A percentile compares a stretch with the other conserved stretches of the same genome.
Evolutionary conservation across 2,329 filamentous ascomycete species (phyloP).

Genomic region (Ophiosphaerella herpotricha): DNA sequence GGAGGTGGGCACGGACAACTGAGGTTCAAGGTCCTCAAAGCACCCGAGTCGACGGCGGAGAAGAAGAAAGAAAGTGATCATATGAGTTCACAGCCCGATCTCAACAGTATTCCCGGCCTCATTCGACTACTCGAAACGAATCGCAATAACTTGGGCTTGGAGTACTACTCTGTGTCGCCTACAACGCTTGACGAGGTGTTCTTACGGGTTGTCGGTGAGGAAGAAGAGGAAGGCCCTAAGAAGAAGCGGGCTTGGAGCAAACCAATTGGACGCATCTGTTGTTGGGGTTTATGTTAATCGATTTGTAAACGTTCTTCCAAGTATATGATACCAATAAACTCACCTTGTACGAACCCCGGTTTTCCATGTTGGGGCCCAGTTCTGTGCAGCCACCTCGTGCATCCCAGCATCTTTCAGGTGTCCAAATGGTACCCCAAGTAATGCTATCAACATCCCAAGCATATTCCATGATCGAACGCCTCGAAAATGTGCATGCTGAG

Average conservation of each 20-base stretch:
- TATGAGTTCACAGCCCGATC: slow-evolving; percentile 11
- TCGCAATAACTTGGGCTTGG: slow-evolving; percentile 70
- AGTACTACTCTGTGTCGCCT: slow-evolving; percentile 85
- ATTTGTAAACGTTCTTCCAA: not conserved
- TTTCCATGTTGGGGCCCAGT: too few relatives aligned
- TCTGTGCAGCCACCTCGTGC: too few relatives aligned
- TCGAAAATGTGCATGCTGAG: too few relatives aligned
- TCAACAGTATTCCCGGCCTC: slow-evolving; percentile 65
- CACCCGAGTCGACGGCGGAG: slow-evolving; percentile 35
- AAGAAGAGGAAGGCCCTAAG: slow-evolving; percentile 50
- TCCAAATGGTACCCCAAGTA: too few relatives aligned
- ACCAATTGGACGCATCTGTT: not conserved
- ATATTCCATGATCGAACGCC: too few relatives aligned
- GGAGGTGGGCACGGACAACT: slow-evolving; percentile 80
- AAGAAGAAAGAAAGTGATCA: not conserved
- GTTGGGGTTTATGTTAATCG: not conserved
- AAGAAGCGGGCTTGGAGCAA: slow-evolving; percentile 11
- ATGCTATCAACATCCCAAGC: too few relatives aligned
- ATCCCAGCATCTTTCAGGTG: too few relatives aligned
- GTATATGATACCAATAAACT: not conserved
- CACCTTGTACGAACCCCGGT: not conserved
- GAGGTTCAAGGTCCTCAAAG: slow-evolving; percentile 75
- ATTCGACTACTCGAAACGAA: slow-evolving; percentile 75
- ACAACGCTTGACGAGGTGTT: slow-evolving; percentile 93
- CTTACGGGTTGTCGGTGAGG: slow-evolving; percentile 76